Evolutionary conservation across 805 yeast genomes (phyloP).

Genomic region (Yamadazyma tumulicola): DNA sequence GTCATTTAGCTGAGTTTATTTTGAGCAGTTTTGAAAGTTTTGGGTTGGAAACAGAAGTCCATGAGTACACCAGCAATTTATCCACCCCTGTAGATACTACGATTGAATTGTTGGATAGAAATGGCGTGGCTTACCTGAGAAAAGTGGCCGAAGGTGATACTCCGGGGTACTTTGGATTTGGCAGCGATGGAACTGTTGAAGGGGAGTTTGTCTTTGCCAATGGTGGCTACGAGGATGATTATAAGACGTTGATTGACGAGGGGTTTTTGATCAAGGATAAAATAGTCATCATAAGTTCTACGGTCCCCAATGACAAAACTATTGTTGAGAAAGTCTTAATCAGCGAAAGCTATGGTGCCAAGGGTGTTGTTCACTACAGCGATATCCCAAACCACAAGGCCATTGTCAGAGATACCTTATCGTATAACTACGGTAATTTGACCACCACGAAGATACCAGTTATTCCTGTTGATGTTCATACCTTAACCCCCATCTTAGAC

Average conservation of each 20-base stretch:
- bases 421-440: constrained; percentile 5
- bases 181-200: constrained; percentile 22
- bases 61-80: constrained; percentile 14
- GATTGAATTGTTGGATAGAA: constrained; percentile 22
- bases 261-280: constrained; percentile 19
- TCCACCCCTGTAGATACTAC: constrained; percentile 24
- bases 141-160: constrained; percentile 17
- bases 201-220: constrained; percentile 28
- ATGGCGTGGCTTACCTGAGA: constrained; percentile 23
- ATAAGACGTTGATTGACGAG: constrained; percentile 16
- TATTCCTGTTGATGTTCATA: constrained; percentile 25
- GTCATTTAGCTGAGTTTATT: constrained; percentile 22
- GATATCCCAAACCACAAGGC: constrained; percentile 12
- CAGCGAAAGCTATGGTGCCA: constrained; percentile 24
- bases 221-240: constrained; percentile 29
- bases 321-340: constrained; percentile 22
- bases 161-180: constrained; percentile 28
- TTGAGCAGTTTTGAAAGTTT: constrained; percentile 23
- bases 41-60: constrained; percentile 21
- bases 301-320: constrained; percentile 9
- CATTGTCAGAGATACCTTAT: constrained; percentile 20
- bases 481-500: constrained; percentile 24
- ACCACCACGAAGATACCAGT: constrained; percentile 17
- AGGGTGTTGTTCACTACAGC: constrained; percentile 22
- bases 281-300: constrained; percentile 25